These are phyloP conservation scores for Alisma plantagoaquatica DNA, from an alignment of 106 monocot species.

Conservation along the genomic window DNA sequence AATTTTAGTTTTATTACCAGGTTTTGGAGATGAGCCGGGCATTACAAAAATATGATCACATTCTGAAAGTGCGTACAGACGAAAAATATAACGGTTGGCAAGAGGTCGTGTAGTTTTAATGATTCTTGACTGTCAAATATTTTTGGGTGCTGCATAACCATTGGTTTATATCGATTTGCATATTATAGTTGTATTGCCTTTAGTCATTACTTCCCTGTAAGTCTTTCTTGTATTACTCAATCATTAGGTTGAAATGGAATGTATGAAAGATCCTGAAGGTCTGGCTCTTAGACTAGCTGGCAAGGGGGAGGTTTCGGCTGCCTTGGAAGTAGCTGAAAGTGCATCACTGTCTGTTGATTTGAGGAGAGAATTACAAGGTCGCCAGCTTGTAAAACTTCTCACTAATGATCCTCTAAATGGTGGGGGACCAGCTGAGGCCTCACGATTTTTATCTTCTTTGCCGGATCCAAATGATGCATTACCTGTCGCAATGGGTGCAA, in stretches of 20 bases:
- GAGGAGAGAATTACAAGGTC: constrained; percentile 81
- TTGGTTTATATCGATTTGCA: too few relatives aligned
- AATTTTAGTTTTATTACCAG: constrained; percentile 15
- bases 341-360: constrained; percentile 71
- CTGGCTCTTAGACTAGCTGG: constrained; percentile 79
- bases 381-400: constrained; percentile 90
- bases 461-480: constrained; percentile 86
- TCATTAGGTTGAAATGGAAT: constrained; percentile 72
- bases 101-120: constrained; percentile 52
- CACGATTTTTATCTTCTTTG: constrained; percentile 86
- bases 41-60: constrained; percentile 64
- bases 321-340: constrained; percentile 89
- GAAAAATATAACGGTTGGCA: constrained; percentile 77
- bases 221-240: too few relatives aligned
- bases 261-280: constrained; percentile 82
- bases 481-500: constrained; percentile 91
- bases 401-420: constrained; percentile 90
- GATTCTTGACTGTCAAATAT: not conserved
- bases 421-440: constrained; percentile 89
- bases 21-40: constrained; percentile 58
- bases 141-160: not conserved
- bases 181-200: too few relatives aligned
- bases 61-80: constrained; percentile 73
- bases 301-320: constrained; percentile 92
- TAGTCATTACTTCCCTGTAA: too few relatives aligned